These are phyloP conservation scores for Pythium apleroticum DNA, from an alignment of 352 stramenopile genomes.

Conservation along the genomic window DNA sequence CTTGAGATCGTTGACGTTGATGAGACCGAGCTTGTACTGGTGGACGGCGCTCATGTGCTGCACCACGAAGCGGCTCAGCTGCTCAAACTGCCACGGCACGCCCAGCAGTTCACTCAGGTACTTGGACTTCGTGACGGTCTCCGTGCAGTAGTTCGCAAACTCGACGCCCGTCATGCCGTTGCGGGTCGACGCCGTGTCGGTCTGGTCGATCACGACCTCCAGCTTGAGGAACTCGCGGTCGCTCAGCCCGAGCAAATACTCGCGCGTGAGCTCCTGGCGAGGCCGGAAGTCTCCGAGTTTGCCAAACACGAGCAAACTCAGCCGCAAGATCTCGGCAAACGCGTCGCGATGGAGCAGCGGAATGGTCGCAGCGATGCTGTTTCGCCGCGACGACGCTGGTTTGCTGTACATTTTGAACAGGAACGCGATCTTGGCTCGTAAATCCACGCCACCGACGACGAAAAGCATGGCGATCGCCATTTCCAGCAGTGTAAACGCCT, in stretches of 20 bases:
- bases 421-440: constrained; percentile 73
- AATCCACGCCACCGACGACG: constrained; percentile 37
- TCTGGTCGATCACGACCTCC: constrained; percentile 26
- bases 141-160: constrained; percentile 65
- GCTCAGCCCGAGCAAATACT: constrained; percentile 43
- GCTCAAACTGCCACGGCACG: constrained; percentile 71
- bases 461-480: constrained; percentile 55
- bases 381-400: constrained; percentile 10
- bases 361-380: constrained; percentile 28
- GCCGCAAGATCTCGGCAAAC: constrained; percentile 47
- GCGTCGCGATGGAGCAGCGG: constrained; percentile 40
- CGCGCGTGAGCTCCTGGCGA: constrained; percentile 34
- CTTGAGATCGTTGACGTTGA: constrained; percentile 90
- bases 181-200: constrained; percentile 4
- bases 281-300: constrained; percentile 60
- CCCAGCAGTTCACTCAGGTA: constrained; percentile 68
- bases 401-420: constrained; percentile 70
- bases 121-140: constrained; percentile 55
- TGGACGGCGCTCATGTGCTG: constrained; percentile 85
- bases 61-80: constrained; percentile 81
- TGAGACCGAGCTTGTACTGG: constrained; percentile 86
- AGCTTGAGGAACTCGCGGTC: constrained; percentile 70
- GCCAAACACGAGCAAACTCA: constrained; percentile 52
- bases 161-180: constrained; percentile 80
- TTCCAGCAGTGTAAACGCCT: constrained; percentile 37